phyloP scores from a whole-genome alignment of 768 basidiomycete species.

The Rhodotorula diobovata region DNA sequence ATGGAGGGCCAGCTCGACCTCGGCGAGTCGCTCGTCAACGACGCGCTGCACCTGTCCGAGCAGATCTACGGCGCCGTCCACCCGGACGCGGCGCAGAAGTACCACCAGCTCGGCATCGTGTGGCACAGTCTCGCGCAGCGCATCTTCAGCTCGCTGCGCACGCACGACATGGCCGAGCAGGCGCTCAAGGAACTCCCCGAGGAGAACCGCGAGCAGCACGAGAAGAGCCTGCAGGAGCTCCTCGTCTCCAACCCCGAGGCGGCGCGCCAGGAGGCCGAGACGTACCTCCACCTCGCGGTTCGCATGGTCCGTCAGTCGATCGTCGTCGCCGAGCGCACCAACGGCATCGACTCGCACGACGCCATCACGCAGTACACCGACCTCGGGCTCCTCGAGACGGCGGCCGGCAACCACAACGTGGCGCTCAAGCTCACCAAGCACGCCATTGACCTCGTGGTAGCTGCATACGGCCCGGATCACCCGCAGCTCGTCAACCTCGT shows the following conservation, averaged over 20 bases:
- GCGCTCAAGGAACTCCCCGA: slow-evolving; percentile 25
- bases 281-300: slow-evolving; percentile 47
- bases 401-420: slow-evolving; percentile 47
- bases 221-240: slow-evolving; percentile 26
- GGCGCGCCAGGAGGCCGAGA: slow-evolving; percentile 43
- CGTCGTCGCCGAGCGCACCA: slow-evolving; percentile 50
- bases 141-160: slow-evolving; percentile 20
- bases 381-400: slow-evolving; percentile 51
- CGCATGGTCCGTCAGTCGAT: slow-evolving; percentile 50
- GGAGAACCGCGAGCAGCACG: slow-evolving; percentile 21
- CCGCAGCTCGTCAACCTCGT: slow-evolving; percentile 48
- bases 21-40: slow-evolving; percentile 50
- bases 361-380: slow-evolving; percentile 51
- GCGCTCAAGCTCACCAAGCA: slow-evolving; percentile 49
- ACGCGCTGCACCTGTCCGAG: slow-evolving; percentile 50
- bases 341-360: slow-evolving; percentile 49
- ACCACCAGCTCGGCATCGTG: slow-evolving; percentile 49
- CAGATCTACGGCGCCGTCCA: slow-evolving; percentile 51
- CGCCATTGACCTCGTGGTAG: slow-evolving; percentile 48
- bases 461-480: slow-evolving; percentile 49
- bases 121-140: slow-evolving; percentile 47
- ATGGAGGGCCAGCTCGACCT: slow-evolving; percentile 47
- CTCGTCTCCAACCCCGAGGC: slow-evolving; percentile 45
- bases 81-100: slow-evolving; percentile 50
- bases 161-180: slow-evolving; percentile 35